Base-by-base conservation (phyloP, 208 protist species). In the Acanthamoeba healyi region DNA sequence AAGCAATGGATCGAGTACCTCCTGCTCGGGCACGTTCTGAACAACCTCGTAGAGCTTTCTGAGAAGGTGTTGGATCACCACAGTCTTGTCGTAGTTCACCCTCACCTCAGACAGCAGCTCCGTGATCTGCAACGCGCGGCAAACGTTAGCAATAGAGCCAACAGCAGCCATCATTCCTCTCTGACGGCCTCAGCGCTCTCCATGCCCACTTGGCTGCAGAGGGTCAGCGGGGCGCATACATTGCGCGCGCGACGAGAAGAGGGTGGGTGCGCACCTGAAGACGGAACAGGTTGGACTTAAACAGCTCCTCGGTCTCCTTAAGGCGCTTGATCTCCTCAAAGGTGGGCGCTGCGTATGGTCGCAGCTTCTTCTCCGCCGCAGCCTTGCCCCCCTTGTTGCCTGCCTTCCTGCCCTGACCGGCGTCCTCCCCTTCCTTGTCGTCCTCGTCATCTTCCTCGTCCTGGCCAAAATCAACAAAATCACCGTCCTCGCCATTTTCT, bases 201-300 rank as follows among this genome's bases (percentile, higher is more conserved):
- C n/a, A n/a, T n/a, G n/a, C n/a, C n/a, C n/a, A n/a, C n/a, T n/a
- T n/a, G n/a, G n/a, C n/a, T n/a, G n/a, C n/a, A n/a, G n/a, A n/a
- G n/a, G n/a, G n/a, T n/a, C n/a, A n/a, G n/a, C n/a, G n/a, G n/a
- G 61, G 32, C 22, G 56, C 46, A 89, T 17, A 42, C 32, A 42
- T 77, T 77, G 32, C 36, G 15, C 32, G 10, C 67, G n/a, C n/a
- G n/a, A n/a, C n/a, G n/a, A 58, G 19, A 6, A 89, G 4, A n/a
- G 44, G 32, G 81, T 32, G 19, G 36, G 38, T 5, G 19, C 34
- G 1, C 26, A 94, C 91, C 91, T 94, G 70, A 4, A 94, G 38
- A 19, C 91, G 91, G 77, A 94, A 84, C 32, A 94, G 72, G 42
- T 94, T 94, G 38, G 91, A 94, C 49, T 84, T 94, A 46, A 87